phyloP scores from a whole-genome alignment of 768 basidiomycete species.

The Pleurotus tuoliensis region DNA sequence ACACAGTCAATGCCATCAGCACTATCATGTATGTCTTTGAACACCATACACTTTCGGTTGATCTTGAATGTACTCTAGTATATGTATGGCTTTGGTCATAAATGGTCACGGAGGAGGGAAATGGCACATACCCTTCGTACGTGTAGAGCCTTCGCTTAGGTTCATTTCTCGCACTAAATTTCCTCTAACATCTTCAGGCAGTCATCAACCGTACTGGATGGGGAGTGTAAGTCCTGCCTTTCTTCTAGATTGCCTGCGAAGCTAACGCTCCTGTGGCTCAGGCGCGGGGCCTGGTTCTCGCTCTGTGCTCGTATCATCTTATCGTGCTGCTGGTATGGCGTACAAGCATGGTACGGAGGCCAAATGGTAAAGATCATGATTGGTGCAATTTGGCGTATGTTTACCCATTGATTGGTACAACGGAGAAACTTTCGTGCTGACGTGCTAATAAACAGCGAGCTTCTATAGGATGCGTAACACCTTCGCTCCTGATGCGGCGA shows the following conservation, averaged over 20 bases:
- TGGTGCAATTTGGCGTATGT: slow-evolving; percentile 27
- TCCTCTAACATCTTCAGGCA: slow-evolving; percentile 11
- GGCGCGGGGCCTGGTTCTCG: slow-evolving; percentile 26
- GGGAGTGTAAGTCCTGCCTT: slow-evolving; percentile 18
- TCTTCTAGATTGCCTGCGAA: not conserved
- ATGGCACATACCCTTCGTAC: slow-evolving; percentile 28
- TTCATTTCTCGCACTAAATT: not conserved
- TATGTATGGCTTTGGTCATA: slow-evolving; percentile 21
- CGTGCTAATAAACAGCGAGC: slow-evolving; percentile 17
- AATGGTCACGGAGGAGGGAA: slow-evolving; percentile 27
- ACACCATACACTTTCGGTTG: not conserved
- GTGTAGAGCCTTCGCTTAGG: slow-evolving; percentile 4
- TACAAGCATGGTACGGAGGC: slow-evolving; percentile 27
- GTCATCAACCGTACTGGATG: slow-evolving; percentile 23
- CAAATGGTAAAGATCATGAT: slow-evolving; percentile 29
- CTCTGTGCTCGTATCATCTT: slow-evolving; percentile 25
- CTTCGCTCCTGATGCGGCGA: slow-evolving; percentile 18
- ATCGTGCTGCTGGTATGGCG: slow-evolving; percentile 29
- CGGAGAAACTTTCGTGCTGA: not conserved
- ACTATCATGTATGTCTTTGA: slow-evolving; percentile 5
- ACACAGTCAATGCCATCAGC: slow-evolving; percentile 9
- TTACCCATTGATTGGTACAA: not conserved
- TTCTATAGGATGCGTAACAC: slow-evolving; percentile 26
- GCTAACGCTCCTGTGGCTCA: slow-evolving; percentile 3
- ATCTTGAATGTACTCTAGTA: slow-evolving; percentile 12